Percentiles rank a stretch among this genome's conserved stretches.
Evolutionary conservation across 164 flowering plant genomes (phyloP).

Genomic region (Vitis riparia): DNA sequence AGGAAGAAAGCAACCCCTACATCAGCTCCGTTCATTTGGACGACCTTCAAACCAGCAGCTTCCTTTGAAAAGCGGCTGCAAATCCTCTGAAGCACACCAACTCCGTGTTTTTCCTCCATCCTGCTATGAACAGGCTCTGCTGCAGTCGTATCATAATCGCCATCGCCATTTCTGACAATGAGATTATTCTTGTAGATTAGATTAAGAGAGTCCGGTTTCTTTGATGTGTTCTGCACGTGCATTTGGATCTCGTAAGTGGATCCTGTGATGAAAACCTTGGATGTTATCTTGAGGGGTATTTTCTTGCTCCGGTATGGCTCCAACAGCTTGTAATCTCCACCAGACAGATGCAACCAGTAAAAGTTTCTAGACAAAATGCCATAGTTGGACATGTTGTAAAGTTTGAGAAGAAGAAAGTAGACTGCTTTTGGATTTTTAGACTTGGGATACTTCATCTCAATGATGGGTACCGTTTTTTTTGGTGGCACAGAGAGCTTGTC

Average conservation of each 20-base stretch:
- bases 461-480: constrained; percentile 52
- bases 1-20: constrained; percentile 91
- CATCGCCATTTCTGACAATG: constrained; percentile 8
- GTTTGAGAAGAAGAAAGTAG: constrained; percentile 91
- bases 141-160: constrained; percentile 32
- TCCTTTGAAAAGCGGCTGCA: constrained; percentile 32
- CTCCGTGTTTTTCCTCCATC: constrained; percentile 17
- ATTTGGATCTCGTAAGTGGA: constrained; percentile 68
- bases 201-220: constrained; percentile 34
- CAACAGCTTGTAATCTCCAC: constrained; percentile 80
- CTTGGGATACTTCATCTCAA: constrained; percentile 83
- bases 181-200: constrained; percentile 34
- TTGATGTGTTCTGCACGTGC: constrained; percentile 59
- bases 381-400: constrained; percentile 60
- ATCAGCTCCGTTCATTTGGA: constrained; percentile 56
- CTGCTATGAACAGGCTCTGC: constrained; percentile 8
- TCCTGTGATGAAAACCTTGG: constrained; percentile 50
- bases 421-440: constrained; percentile 70
- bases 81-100: constrained; percentile 47
- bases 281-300: constrained; percentile 72
- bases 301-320: constrained; percentile 70
- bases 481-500: constrained; percentile 63
- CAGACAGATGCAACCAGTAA: constrained; percentile 86
- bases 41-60: constrained; percentile 29
- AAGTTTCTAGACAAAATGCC: constrained; percentile 82